Base-by-base conservation (phyloP, 805 yeast species). In the Priceomyces carsonii region DNA sequence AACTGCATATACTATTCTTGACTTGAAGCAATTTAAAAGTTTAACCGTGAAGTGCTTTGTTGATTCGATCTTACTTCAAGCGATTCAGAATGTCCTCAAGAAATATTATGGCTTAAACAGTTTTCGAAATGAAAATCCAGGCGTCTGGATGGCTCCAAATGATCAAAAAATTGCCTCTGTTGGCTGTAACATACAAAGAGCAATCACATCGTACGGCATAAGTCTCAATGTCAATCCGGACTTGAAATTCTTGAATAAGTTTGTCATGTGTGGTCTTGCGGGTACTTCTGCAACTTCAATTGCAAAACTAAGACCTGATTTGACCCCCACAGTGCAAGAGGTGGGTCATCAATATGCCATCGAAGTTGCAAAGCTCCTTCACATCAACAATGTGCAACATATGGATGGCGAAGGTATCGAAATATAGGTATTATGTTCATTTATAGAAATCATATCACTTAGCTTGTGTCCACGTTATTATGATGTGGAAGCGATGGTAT, bases 121-220 rank as follows among this genome's bases (percentile, higher is more conserved):
- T 8, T 66, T 60, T 40, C 66, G 73, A 12, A 84, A 86, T 0
- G 77, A 71, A 12, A 76, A 88, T 47, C 91, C 96, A 0, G 98
- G 98, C 0, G 95, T 91, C 3, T 91, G 97, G 97, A 67, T 82
- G 23, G 55, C 59, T 28, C 61, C 63, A 9, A 51, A 66, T 4
- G 60, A 69, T 35, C 51, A 61, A 19, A 90, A 93, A 57, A 82
- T 93, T 20, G 90, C 95, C 1, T 85, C 96, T 16, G 76, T 95
- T 4, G 99, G 99, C 0, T 79, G 91, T 33, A 89, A 88, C 50
- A 81, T 91, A 5, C 82, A 88, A 43, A 66, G 96, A 39, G 80
- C 85, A 8, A 73, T 93, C 20, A 87, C 97, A 0, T 80, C 93
- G 1, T 96, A 90, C 62, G 99, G 99, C 0, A 69, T 91, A 10